These are phyloP conservation scores for Polysphondylium violaceum DNA, from an alignment of 78 protist genomes.

Conservation along the genomic window DNA sequence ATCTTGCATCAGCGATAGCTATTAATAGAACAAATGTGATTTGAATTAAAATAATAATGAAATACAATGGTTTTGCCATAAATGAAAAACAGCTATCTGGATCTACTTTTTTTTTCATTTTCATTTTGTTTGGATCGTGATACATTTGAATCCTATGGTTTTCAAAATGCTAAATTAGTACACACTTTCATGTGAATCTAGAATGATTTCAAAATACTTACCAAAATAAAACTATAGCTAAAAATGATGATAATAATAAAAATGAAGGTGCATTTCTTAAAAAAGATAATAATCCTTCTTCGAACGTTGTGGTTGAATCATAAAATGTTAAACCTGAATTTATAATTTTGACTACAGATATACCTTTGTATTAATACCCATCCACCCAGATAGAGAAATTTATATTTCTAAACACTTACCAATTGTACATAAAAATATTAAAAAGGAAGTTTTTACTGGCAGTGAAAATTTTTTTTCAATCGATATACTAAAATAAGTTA, in stretches of 20 bases:
- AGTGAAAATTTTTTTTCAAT: not conserved
- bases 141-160: slow-evolving; percentile 18
- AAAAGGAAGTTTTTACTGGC: not conserved
- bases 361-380: not conserved
- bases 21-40: not conserved
- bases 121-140: slow-evolving; percentile 14
- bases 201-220: not conserved
- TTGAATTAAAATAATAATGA: not conserved
- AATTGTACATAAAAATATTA: slow-evolving; percentile 23
- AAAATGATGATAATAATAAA: slow-evolving; percentile 17
- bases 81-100: slow-evolving; percentile 1
- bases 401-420: not conserved
- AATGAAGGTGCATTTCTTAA: slow-evolving; percentile 13
- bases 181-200: not conserved
- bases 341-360: slow-evolving; percentile 6
- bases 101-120: not conserved
- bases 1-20: not conserved
- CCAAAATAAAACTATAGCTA: slow-evolving; percentile 23
- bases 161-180: not conserved
- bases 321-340: slow-evolving; percentile 6
- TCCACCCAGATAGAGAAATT: not conserved
- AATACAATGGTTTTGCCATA: not conserved
- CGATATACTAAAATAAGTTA: not conserved
- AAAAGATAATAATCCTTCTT: not conserved
- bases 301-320: not conserved